Percentiles rank a stretch among this genome's conserved stretches.
phyloP scores from a whole-genome alignment of 2,329 filamentous ascomycete species.

The Trichoderma sp. region DNA sequence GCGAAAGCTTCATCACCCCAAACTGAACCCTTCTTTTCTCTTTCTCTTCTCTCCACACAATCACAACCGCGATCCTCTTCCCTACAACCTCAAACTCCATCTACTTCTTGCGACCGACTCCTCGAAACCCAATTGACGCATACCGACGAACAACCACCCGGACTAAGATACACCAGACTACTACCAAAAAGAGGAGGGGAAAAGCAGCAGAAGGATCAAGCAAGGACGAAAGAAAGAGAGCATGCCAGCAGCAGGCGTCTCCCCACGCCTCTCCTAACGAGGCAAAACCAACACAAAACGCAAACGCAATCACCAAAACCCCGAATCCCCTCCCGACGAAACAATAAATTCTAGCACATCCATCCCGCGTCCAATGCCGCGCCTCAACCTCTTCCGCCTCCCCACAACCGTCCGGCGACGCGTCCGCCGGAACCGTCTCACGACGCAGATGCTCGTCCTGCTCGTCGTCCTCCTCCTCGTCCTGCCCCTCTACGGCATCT shows the following conservation, averaged over 20 bases:
- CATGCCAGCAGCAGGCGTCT: constrained; percentile 25
- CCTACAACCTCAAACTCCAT: not conserved
- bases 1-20: constrained; percentile 17
- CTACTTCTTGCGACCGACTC: not conserved
- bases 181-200: not conserved
- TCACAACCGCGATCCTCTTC: not conserved
- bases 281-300: not conserved
- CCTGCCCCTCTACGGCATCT: constrained; percentile 53
- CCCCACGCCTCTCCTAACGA: constrained; percentile 18
- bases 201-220: not conserved
- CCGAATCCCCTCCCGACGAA: no score
- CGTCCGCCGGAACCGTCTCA: constrained; percentile 61
- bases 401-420: constrained; percentile 60
- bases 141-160: not conserved
- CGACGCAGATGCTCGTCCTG: constrained; percentile 51
- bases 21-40: not conserved
- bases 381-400: constrained; percentile 54
- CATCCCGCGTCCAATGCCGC: constrained; percentile 39
- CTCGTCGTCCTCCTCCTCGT: constrained; percentile 42
- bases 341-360: no score
- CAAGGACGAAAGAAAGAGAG: not conserved
- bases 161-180: not conserved
- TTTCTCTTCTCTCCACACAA: not conserved
- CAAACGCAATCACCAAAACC: not conserved
- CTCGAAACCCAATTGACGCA: not conserved